Evolutionary conservation across 1,284 basidiomycete species (phyloP), one percentile per base, ranked within the genome.

Genomic region (Hypsizygus ulmarius): DNA sequence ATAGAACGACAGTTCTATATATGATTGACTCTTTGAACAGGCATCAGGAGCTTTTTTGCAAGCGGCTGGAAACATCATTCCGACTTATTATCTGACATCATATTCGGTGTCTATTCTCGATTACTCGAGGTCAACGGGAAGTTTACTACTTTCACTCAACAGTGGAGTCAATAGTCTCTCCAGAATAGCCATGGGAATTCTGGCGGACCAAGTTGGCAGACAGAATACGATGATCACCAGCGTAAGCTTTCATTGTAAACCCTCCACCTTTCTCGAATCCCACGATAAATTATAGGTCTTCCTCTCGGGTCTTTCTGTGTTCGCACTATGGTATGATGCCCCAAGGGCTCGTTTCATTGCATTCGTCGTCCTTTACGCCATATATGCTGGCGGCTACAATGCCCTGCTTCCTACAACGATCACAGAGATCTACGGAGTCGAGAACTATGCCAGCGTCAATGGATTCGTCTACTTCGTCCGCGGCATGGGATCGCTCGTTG

Each of bases 141-240:
- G 68, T 62, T 46, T 71, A 25, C 60, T 75, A 8, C 59, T 76
- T 18, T 70, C 73, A 1, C 52, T 74, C 15, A 70, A 71, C 53
- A 73, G 70, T 46, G 73, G 61, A 11, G 71, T 73, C 25, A 76
- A 75, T 55, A 73, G 71, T 56, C 57, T 66, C 21, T 64, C 73
- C 3, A 69, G 72, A 3, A 61, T 75, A 3, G 52, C 48, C 1
- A 74, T 72, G 72, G 74, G 73, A 14, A 51, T 72, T 15, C 54
- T 74, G 0, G 74, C 72, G 3, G 73, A 75, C 55, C 56, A 60
- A 18, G 65, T 71, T 28, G 74, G 74, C 9, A 59, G 74, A 5
- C 74, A 76, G 49, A 75, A 75, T 52, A 76, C 73, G 0, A 62
- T 75, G 60, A 62, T 74, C 10, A 56, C 60, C 16, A 70, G 70